These are phyloP conservation scores for Aspergillus calidoustus DNA, from an alignment of 2,329 filamentous ascomycete species.

Conservation along the genomic window DNA sequence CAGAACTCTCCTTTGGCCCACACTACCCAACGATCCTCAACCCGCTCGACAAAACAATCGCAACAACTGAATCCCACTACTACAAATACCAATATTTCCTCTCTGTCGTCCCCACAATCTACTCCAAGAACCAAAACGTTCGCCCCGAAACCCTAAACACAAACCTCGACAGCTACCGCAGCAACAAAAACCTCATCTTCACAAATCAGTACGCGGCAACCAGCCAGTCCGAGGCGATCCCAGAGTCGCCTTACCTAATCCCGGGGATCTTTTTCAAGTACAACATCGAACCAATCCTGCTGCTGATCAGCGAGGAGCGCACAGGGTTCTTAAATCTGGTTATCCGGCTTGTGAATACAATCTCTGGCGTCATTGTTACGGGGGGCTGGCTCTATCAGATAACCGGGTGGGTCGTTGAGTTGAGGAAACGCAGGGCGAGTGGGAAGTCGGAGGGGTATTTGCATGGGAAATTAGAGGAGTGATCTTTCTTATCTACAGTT, in stretches of 20 bases:
- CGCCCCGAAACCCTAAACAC: slow-evolving; percentile 49
- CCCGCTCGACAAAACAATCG: slow-evolving; percentile 89
- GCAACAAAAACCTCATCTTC: slow-evolving; percentile 66
- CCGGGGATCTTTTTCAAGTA: slow-evolving; percentile 98
- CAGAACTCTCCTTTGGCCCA: slow-evolving; percentile 94
- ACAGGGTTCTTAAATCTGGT: slow-evolving; percentile 74
- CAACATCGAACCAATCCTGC: slow-evolving; percentile 92
- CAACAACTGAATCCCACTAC: slow-evolving; percentile 75
- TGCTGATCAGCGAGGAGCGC: slow-evolving; percentile 82
- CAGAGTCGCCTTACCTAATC: slow-evolving; percentile 65
- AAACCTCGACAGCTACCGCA: slow-evolving; percentile 39
- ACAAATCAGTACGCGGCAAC: slow-evolving; percentile 99
- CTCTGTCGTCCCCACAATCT: slow-evolving; percentile 91
- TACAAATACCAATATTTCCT: slow-evolving; percentile 98
- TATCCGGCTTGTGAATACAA: slow-evolving; percentile 85
- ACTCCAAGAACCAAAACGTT: slow-evolving; percentile 62
- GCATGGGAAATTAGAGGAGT: slow-evolving; percentile 46
- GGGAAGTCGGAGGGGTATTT: slow-evolving; percentile 54
- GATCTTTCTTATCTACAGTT: slow-evolving; percentile 4
- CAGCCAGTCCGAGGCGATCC: slow-evolving; percentile 71
- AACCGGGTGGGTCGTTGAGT: slow-evolving; percentile 70
- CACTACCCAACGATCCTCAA: slow-evolving; percentile 94
- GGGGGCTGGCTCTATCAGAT: slow-evolving; percentile 93
- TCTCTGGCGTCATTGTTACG: slow-evolving; percentile 88
- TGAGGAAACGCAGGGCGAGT: slow-evolving; percentile 48